Evolutionary conservation across 345 rosid species (phyloP).

Genomic region (Eucalyptus grandis): DNA sequence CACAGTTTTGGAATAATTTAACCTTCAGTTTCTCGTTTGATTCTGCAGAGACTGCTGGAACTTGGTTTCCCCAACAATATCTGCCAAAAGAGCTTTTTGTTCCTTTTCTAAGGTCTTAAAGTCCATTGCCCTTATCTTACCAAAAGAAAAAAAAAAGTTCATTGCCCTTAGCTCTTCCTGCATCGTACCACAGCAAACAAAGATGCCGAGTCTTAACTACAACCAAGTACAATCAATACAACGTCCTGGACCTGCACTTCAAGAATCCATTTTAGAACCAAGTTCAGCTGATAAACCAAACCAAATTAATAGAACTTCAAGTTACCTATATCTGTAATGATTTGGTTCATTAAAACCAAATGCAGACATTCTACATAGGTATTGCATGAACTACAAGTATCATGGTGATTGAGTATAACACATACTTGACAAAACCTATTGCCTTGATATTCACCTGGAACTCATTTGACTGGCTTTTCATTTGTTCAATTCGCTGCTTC

Average conservation of each 20-base stretch:
- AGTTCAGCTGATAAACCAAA: background rate
- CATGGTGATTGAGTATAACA: fast-evolving
- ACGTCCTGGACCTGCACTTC: background rate
- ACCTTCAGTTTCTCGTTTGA: conserved; percentile 54
- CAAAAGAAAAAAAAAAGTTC: too few relatives aligned
- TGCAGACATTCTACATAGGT: background rate
- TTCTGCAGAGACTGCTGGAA: conserved; percentile 34
- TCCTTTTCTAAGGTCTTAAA: conserved; percentile 37
- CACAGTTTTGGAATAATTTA: background rate
- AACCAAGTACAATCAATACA: background rate
- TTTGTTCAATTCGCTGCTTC: conserved; percentile 9
- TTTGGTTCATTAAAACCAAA: background rate
- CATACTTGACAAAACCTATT: background rate
- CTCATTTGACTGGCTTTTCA: conserved; percentile 25
- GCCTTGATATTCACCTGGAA: conserved; percentile 24
- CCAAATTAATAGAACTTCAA: background rate
- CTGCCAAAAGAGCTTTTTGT: conserved; percentile 36
- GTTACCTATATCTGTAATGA: background rate
- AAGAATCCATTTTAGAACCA: background rate
- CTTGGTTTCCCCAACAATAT: conserved; percentile 42
- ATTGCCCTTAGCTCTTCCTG: conserved; percentile 50
- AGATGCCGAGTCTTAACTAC: background rate
- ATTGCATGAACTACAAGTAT: background rate
- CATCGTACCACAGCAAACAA: background rate
- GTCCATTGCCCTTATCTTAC: too few relatives aligned